These are phyloP conservation scores for Blastobotrys capitulatus DNA, from an alignment of 1,139 yeast genomes.

Conservation along the genomic window DNA sequence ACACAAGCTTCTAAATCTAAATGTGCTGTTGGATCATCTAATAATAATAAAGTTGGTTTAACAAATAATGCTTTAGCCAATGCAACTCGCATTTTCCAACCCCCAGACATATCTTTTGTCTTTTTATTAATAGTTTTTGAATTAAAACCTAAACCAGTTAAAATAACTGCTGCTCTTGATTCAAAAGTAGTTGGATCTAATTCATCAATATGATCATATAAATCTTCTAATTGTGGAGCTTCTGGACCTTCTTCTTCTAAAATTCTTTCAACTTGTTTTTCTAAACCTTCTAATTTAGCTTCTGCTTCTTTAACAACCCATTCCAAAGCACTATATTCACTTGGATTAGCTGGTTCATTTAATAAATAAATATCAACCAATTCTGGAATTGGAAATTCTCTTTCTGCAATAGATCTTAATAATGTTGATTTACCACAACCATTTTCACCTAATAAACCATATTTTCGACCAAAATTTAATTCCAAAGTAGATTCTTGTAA, in stretches of 20 bases:
- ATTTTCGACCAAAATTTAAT: slow-evolving; percentile 94
- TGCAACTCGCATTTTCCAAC: slow-evolving; percentile 93
- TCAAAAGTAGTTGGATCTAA: slow-evolving; percentile 97
- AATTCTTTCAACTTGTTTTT: slow-evolving; percentile 83
- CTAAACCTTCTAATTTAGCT: slow-evolving; percentile 82
- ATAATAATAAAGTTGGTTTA: slow-evolving; percentile 25
- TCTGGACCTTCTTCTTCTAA: slow-evolving; percentile 94
- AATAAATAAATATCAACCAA: slow-evolving; percentile 84
- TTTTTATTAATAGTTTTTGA: slow-evolving; percentile 74
- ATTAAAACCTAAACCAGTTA: slow-evolving; percentile 97
- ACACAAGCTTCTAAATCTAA: slow-evolving; percentile 99
- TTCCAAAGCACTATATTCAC: slow-evolving; percentile 87
- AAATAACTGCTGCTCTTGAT: slow-evolving; percentile 90
- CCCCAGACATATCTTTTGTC: slow-evolving; percentile 99
- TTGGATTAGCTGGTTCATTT: slow-evolving; percentile 96
- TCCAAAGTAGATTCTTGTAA: slow-evolving; percentile 88
- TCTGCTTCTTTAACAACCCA: slow-evolving; percentile 98
- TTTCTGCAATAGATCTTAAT: slow-evolving; percentile 85
- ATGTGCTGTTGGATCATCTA: slow-evolving; percentile 98
- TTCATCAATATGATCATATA: slow-evolving; percentile 92
- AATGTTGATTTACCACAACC: slow-evolving; percentile 99
- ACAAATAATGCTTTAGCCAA: slow-evolving; percentile 59
- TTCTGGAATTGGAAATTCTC: slow-evolving; percentile 95
- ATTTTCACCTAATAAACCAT: slow-evolving; percentile 86
- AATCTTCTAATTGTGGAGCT: slow-evolving; percentile 73